Evolutionary conservation across 768 basidiomycete genomes (phyloP), one percentile per base, ranked within the genome.

Genomic region (Naganishia friedmannii): DNA sequence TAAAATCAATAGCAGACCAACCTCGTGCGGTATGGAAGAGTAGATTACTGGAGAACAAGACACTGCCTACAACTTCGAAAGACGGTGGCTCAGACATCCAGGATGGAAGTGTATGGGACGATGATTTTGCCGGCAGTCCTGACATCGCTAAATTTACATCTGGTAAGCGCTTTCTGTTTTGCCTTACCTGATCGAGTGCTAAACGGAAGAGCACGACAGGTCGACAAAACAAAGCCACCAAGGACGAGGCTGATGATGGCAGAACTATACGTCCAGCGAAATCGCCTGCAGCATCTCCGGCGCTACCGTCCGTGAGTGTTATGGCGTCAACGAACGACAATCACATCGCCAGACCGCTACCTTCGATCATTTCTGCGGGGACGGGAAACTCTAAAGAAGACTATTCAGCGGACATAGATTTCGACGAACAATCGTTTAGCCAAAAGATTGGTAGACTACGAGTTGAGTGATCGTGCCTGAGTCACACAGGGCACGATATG

Each of bases 121-220:
- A 93, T 73, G 96, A 99, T 77, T 99, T 99, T 73, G 92, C 93
- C 78, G 92, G 92, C 19, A 73, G 92, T 90, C 0, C 93, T 93
- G 39, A 92, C 92, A 0, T 86, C 91, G 66, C 87, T 89, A 9
- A 95, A 93, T 80, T 80, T 94, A 34, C 90, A 89, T 58, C 60
- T 83, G 88, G 87, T 85, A 72, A 66, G 74, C 67, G 7, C 39
- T 48, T 28, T 68, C 34, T 56, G n/a, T n/a, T 19, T 15, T 67
- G 13, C 28, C 37, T 17, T 13, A 53, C 42, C 70, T 69, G 53
- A 51, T 28, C 29, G 29, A 5, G 26, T 63, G 48, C 37, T 45
- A 29, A n/a, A 13, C 3, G 15, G 39, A 29, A 37, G 4, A 9
- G 42, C 28, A 5, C 26, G 12, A 21, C 39, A 63, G 60, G 60